Base-by-base conservation (phyloP, 345 rosid genomes). In the Litchi chinensis region DNA sequence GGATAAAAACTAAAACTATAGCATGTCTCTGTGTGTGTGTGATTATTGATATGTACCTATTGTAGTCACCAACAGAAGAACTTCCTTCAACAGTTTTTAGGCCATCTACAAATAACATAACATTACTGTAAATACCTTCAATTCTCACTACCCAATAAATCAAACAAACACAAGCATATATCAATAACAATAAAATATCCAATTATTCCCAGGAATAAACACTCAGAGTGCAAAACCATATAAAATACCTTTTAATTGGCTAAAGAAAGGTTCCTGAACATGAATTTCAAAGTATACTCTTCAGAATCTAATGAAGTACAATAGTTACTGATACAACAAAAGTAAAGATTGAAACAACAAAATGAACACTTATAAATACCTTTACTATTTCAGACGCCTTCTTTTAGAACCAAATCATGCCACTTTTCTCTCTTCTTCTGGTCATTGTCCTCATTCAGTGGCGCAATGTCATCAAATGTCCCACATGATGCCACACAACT, bases 41-140 rank as follows among this genome's bases (percentile, higher is more conserved):
- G n/a, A 26, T 32, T 18, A n/a, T 44, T 37, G 15, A 52, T 15
- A 62, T 59, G 43, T 78, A 92, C 95, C 88, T 77, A 71, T 81
- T 87, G 82, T 91, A 90, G 77, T 88, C 90, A 68, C 93, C 97
- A 75, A 80, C 74, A 75, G 93, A 92, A 80, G 97, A 93, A 75
- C 98, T 88, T 84, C 98, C 97, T 88, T 93, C 97, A 78, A 88
- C 83, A 75, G 90, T 88, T 87, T 92, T 92, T 44, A 80, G 37
- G 59, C 98, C 95, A 86, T 90, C 98, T 93, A 62, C 66, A 83
- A 79, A 81, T 44, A 60, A 76, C 3, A 65, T 67, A 69, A 77
- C 56, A 72, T 24, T 39, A 70, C 66, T 4, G 21, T 41, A 39
- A 69, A 59, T 5, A 32, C 56, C 70, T 77, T 63, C 21, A 70